Percentiles rank a stretch among this genome's conserved stretches.
phyloP scores from a whole-genome alignment of 2,329 filamentous ascomycete species.

The Colletotrichum graminicola region DNA sequence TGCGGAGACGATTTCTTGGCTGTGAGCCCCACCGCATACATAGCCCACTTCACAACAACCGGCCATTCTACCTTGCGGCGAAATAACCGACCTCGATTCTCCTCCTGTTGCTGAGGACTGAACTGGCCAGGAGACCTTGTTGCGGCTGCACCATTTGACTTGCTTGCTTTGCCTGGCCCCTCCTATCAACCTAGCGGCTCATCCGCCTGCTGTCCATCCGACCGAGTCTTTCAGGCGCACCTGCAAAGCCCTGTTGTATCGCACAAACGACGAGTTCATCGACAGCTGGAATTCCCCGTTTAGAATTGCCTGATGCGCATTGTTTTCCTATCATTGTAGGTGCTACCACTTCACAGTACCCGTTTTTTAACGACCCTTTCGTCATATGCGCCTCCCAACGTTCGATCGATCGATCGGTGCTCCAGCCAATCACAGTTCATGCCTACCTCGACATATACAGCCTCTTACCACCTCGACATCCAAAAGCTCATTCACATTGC shows the following conservation, averaged over 20 bases:
- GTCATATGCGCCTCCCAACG: conserved; percentile 26
- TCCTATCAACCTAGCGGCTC: background rate
- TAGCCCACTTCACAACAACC: background rate
- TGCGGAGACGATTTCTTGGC: conserved; percentile 14
- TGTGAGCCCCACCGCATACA: conserved; percentile 12
- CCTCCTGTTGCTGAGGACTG: background rate
- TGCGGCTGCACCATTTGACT: background rate
- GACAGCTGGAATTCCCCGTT: background rate
- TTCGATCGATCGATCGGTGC: conserved; percentile 52
- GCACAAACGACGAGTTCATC: background rate
- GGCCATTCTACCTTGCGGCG: background rate
- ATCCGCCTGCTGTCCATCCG: background rate
- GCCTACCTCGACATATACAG: conserved; percentile 20
- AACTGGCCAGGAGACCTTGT: no score
- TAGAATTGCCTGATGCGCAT: background rate
- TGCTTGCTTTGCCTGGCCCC: background rate
- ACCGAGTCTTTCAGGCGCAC: background rate
- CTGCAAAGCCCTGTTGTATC: no score
- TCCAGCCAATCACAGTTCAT: conserved; percentile 45
- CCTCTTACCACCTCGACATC: conserved; percentile 26
- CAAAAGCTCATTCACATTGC: background rate
- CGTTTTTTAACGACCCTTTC: conserved; percentile 22
- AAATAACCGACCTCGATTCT: background rate
- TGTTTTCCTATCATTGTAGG: conserved; percentile 6
- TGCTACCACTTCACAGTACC: conserved; percentile 13